Evolutionary conservation across 2,329 filamentous ascomycete genomes (phyloP), one percentile per base, ranked within the genome.

Genomic region (Cephalotrichum gorgonifer): DNA sequence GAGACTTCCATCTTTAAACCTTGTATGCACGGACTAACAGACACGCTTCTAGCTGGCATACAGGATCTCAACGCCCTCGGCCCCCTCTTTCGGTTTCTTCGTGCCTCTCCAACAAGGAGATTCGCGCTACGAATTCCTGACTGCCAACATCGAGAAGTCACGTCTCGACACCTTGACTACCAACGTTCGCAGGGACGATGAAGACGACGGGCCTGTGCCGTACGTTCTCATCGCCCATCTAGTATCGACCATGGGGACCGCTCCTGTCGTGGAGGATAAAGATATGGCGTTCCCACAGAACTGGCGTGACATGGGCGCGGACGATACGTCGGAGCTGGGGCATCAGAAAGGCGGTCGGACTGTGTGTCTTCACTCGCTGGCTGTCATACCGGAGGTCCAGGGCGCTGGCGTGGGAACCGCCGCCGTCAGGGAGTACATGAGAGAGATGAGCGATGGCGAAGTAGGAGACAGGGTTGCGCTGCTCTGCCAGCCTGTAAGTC

Each of bases 31-130:
- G 6, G 6, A 22, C 17, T 26, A 11, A 43, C 26, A 30, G 30
- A 44, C 43, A 30, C 26, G 26, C n/a, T n/a, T 6, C 35, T 59
- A 91, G 86, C 80, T 93, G 59, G 69, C 76, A 50, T 94, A 94
- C 65, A 85, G 88, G 53, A 76, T 95, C 25, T 77, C 74, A 25
- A 75, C 72, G 59, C 90, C 85, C 62, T 82, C 85, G 35, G 85
- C 90, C 59, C 76, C 95, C 49, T 85, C 79, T 62, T 72, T 90
- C 47, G 90, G 89, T 26, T 68, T 95, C 49, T 95, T 91, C 70
- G 86, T 85, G 54, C 84, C 80, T 14, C 73, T 78, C 14, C 62
- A 69, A 22, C 68, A 74, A 11, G n/a, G n/a, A n/a, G 12, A 50
- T 12, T 23, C 25, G n/a, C 30, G 9, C 9, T 14, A 23, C 12